Base-by-base conservation (phyloP, 2,329 filamentous ascomycete species). In the Thyridium curvatum region DNA sequence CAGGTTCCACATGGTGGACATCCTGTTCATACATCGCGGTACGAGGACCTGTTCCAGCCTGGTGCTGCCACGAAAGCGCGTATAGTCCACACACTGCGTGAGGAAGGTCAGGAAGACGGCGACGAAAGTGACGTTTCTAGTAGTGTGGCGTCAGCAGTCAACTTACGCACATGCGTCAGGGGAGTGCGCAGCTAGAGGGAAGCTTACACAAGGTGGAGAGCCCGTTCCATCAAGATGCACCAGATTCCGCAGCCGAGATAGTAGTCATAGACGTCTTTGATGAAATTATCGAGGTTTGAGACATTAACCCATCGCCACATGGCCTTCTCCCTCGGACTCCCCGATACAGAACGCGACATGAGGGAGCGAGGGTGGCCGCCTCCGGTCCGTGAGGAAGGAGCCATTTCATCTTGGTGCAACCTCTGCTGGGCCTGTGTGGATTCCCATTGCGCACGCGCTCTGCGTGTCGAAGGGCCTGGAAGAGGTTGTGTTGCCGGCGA, bases 301-400 rank as follows among this genome's bases (percentile, higher is more conserved):
- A 93, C 86, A 53, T 95, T 95, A 39, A 86, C 86, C 86, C 90
- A 96, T 61, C 86, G 77, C 83, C 88, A 96, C 68, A 94, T 78
- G 4, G 90, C 89, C 59, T 82, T 84, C 54, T 91, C 84, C 59
- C 80, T 80, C 12, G 65, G 64, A 38, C 56, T 62, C 9, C 60
- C 61, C 2, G 56, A 46, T 15, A 59, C 41, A 13, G 52, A 40
- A 8, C 40, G 47, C 7, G 33, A 51, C 44, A 53, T 52, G 42
- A 50, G 50, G 30, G 30, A 60, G n/a, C 17, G 58, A 46, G 46
- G 56, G 47, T 37, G 53, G 50, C n/a, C 57, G 47, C 18, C 48
- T 31, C 28, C 46, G 29, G 51, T 41, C 9, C 21, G 21, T 10
- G 21, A 26, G 21, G 21, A 6, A 10, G 21, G 21, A 26, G 21